phyloP scores from a whole-genome alignment of 192 early-diverging fungal species.

The Dissophora ornata region DNA sequence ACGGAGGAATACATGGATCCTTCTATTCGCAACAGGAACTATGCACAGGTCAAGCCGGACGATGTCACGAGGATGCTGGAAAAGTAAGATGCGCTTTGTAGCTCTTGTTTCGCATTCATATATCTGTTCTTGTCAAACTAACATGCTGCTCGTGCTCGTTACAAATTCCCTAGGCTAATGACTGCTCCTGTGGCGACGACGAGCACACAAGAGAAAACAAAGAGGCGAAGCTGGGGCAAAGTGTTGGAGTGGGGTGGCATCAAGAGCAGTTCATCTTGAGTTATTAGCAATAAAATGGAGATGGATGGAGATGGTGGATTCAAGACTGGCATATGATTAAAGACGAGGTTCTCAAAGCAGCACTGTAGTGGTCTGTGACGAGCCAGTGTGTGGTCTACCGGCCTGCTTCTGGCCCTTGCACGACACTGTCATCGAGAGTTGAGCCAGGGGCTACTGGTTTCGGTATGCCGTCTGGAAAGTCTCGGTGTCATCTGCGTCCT shows the following conservation, averaged over 20 bases:
- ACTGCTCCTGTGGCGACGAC: conserved; percentile 37
- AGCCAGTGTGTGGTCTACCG: no score
- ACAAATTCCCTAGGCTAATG: conserved; percentile 37
- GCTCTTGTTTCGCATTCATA: background rate
- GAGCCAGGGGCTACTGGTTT: no score
- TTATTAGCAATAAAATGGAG: background rate
- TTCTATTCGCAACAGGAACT: conserved; percentile 70
- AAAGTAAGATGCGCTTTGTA: conserved; percentile 69
- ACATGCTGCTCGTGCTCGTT: background rate
- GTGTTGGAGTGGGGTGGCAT: conserved; percentile 53
- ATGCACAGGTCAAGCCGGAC: conserved; percentile 68
- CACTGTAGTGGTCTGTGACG: no score
- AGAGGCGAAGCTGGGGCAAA: conserved; percentile 51
- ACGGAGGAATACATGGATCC: conserved; percentile 82
- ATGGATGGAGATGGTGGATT: no score
- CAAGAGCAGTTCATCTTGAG: conserved; percentile 34
- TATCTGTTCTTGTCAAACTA: background rate
- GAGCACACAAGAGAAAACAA: conserved; percentile 37
- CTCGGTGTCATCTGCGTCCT: no score
- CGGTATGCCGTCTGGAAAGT: no score
- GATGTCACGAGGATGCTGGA: conserved; percentile 79
- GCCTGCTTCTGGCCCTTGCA: no score
- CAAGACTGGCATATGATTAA: no score
- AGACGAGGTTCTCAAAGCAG: no score
- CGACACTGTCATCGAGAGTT: no score